These are phyloP conservation scores for Stachybotrys echinatus DNA, from an alignment of 2,329 filamentous ascomycete genomes.

Conservation along the genomic window DNA sequence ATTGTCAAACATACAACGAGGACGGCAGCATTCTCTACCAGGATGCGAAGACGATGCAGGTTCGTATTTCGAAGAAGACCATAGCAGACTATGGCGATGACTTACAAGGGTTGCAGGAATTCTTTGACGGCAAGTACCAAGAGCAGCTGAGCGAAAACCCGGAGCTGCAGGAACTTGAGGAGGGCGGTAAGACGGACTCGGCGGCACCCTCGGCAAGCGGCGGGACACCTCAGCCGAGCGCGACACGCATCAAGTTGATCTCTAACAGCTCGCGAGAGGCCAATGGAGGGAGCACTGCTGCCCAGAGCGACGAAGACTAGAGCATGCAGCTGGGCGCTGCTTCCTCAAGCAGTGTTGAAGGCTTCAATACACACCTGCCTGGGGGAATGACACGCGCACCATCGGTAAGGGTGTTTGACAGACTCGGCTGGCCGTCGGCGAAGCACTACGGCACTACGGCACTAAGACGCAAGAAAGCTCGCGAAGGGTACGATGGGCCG, in stretches of 20 bases:
- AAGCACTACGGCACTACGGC: no score
- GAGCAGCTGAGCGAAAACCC: constrained; percentile 49
- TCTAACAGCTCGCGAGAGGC: constrained; percentile 31
- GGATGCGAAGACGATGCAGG: constrained; percentile 90
- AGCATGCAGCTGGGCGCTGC: neutral
- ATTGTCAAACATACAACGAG: constrained; percentile 95
- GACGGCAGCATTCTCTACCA: constrained; percentile 87
- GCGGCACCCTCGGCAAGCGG: constrained; percentile 50
- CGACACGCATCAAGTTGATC: constrained; percentile 67
- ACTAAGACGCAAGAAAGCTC: no score
- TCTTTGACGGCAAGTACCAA: constrained; percentile 48
- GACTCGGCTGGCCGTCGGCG: no score
- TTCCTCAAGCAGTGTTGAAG: constrained; percentile 4
- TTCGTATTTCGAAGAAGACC: constrained; percentile 36
- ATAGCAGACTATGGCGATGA: neutral
- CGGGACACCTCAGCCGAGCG: constrained; percentile 60
- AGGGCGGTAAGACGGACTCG: constrained; percentile 32
- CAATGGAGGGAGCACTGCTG: constrained; percentile 32
- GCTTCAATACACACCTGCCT: no score
- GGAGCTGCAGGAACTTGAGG: constrained; percentile 52
- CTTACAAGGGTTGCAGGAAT: constrained; percentile 36
- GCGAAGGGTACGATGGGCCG: no score
- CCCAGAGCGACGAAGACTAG: constrained; percentile 51
- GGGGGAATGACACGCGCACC: no score
- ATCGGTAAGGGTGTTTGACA: no score